Percentiles rank a stretch among this genome's conserved stretches.
Evolutionary conservation across 139 green algal genomes (phyloP).

Genomic region (Micractinium sp.): DNA sequence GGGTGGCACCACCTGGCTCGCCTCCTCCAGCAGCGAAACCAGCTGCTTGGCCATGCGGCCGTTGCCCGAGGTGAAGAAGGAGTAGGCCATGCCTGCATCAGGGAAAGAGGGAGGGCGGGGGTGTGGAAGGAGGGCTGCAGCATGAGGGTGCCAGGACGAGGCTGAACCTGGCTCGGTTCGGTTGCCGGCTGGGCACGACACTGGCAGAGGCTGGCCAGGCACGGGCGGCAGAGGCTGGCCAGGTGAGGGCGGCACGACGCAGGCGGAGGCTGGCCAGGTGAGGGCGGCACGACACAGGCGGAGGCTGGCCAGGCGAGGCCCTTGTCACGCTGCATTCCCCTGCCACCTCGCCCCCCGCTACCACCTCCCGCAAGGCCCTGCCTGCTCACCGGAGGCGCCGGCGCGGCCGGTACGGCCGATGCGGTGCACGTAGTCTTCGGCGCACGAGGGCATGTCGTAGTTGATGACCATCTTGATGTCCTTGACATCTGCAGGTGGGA

Average conservation of each 20-base stretch:
- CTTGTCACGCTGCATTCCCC: neutral
- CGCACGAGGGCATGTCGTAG: conserved; percentile 87
- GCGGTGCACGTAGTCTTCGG: conserved; percentile 95
- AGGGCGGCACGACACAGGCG: neutral
- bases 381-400: conserved; percentile 52
- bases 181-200: too few relatives aligned
- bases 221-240: neutral
- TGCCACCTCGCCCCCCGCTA: neutral
- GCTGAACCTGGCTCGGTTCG: too few relatives aligned
- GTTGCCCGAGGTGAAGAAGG: conserved; percentile 88
- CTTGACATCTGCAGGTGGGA: conserved; percentile 83
- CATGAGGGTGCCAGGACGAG: too few relatives aligned
- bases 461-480: conserved; percentile 93
- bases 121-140: neutral
- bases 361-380: neutral
- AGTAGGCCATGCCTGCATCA: conserved; percentile 68
- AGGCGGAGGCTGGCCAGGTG: neutral
- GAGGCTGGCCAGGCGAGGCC: conserved; percentile 17
- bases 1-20: conserved; percentile 66
- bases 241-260: neutral
- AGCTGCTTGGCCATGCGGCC: conserved; percentile 75
- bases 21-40: conserved; percentile 80
- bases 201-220: too few relatives aligned
- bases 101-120: neutral
- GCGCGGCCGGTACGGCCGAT: conserved; percentile 83